Evolutionary conservation across 176 grass and related monocot genomes (phyloP).

Genomic region (Sorghum bicolor): Sorghum_bicolor_NCBIv3 NC_012872.2:72775501-72776000

Average conservation of each 20-base stretch:
- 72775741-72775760: constrained; percentile 91
- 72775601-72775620: constrained; percentile 61
- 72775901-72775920: constrained; percentile 50
- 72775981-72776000: constrained; percentile 70
- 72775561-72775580: constrained; percentile 82
- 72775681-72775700: constrained; percentile 97
- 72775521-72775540: constrained; percentile 87
- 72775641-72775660: constrained; percentile 52
- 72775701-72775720: constrained; percentile 60
- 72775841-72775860: constrained; percentile 71
- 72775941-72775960: constrained; percentile 66
- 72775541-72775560: constrained; percentile 46
- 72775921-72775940: constrained; percentile 48
- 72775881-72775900: constrained; percentile 45
- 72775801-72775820: constrained; percentile 87
- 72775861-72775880: constrained; percentile 89
- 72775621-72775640: constrained; percentile 76
- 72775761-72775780: constrained; percentile 74
- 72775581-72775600: constrained; percentile 74
- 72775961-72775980: constrained; percentile 36
- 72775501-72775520: constrained; percentile 96
- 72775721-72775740: constrained; percentile 85
- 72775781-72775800: constrained; percentile 87
- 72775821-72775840: constrained; percentile 41
- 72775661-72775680: constrained; percentile 85